Evolutionary conservation across 257 asterid genomes (phyloP).

Genomic region (Solanum virginianum): DNA sequence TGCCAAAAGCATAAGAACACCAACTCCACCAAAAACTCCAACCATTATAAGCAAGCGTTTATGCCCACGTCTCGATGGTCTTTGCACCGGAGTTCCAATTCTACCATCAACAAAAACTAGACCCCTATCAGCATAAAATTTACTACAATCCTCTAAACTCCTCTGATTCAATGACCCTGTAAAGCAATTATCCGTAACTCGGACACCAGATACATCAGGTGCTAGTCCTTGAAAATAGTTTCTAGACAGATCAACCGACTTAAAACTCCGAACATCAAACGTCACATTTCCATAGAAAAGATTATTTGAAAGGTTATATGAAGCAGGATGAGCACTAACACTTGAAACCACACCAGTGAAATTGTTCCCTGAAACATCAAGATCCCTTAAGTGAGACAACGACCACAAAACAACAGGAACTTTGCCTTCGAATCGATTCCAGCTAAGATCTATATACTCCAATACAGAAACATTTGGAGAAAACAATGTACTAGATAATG

Average conservation of each 20-base stretch:
- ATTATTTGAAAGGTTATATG: constrained; percentile 54
- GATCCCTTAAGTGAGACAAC: constrained; percentile 14
- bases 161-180: constrained; percentile 19
- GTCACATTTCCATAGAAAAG: constrained; percentile 42
- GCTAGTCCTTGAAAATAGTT: constrained; percentile 45
- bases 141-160: constrained; percentile 14
- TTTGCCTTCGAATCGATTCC: constrained; percentile 19
- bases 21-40: constrained; percentile 53
- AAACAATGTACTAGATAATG: constrained; percentile 16
- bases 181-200: constrained; percentile 34
- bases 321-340: constrained; percentile 1
- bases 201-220: constrained; percentile 4
- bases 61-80: background rate
- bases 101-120: background rate
- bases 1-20: constrained; percentile 26
- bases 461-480: constrained; percentile 5
- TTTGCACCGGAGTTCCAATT: background rate
- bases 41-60: constrained; percentile 22
- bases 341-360: constrained; percentile 39
- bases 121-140: constrained; percentile 28
- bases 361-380: constrained; percentile 50
- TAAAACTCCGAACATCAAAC: constrained; percentile 1
- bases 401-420: constrained; percentile 29
- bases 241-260: constrained; percentile 31
- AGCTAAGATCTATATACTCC: constrained; percentile 16